A percentile compares a stretch with the other conserved stretches of the same genome.
phyloP scores from a whole-genome alignment of 257 asterid species.

The Mitragyna speciosa region DNA sequence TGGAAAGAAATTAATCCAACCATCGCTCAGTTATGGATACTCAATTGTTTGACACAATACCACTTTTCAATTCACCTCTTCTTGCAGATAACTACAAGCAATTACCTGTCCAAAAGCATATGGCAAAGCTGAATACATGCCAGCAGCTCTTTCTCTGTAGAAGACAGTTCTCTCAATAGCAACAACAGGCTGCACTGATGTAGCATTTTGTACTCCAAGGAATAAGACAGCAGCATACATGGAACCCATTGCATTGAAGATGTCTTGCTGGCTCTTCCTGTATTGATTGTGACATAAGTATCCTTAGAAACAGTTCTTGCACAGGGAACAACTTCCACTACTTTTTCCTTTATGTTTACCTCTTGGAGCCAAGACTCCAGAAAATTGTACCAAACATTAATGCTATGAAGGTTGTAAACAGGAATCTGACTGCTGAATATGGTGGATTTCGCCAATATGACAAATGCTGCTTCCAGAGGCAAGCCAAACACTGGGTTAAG shows the following conservation, averaged over 20 bases:
- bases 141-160: slow-evolving; percentile 88
- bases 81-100: neutral
- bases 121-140: slow-evolving; percentile 92
- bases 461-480: slow-evolving; percentile 90
- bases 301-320: neutral
- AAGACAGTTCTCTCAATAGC: slow-evolving; percentile 77
- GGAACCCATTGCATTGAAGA: slow-evolving; percentile 94
- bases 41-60: neutral
- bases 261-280: slow-evolving; percentile 79
- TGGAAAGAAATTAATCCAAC: neutral
- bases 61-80: neutral
- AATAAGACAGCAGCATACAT: slow-evolving; percentile 91
- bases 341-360: slow-evolving; percentile 35
- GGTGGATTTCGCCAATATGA: slow-evolving; percentile 94
- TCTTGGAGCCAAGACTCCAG: slow-evolving; percentile 85
- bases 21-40: neutral
- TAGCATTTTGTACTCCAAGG: slow-evolving; percentile 76
- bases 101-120: slow-evolving; percentile 87
- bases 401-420: slow-evolving; percentile 76
- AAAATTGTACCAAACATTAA: slow-evolving; percentile 88
- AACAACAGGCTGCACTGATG: slow-evolving; percentile 82
- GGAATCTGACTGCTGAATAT: slow-evolving; percentile 80
- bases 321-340: neutral
- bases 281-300: neutral
- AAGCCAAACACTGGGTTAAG: slow-evolving; percentile 67